phyloP scores from a whole-genome alignment of 2,329 filamentous ascomycete genomes.

The Fusarium tricinctum region DNA sequence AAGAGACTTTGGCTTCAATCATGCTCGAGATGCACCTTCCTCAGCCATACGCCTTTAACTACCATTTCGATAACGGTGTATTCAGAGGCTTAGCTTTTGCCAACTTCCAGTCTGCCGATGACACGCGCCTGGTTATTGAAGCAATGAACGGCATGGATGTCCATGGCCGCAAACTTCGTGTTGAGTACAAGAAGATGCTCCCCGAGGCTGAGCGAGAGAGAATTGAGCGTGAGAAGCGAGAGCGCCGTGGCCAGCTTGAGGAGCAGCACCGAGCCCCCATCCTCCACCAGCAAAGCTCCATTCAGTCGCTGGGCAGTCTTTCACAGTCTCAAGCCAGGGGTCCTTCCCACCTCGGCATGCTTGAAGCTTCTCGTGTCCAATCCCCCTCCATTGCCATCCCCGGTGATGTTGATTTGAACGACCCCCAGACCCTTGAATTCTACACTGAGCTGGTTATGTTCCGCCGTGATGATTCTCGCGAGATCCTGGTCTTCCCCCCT shows the following conservation, averaged over 20 bases:
- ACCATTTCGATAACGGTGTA: constrained; percentile 98
- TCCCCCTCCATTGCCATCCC: constrained; percentile 32
- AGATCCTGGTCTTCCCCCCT: constrained; percentile 86
- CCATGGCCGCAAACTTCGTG: constrained; percentile 91
- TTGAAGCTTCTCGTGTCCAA: constrained; percentile 11
- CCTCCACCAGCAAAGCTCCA: constrained; percentile 86
- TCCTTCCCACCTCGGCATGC: constrained; percentile 63
- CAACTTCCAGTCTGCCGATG: constrained; percentile 96
- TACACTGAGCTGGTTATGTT: constrained; percentile 93
- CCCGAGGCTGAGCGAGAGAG: constrained; percentile 93
- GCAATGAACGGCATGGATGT: constrained; percentile 96
- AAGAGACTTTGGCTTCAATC: constrained; percentile 90
- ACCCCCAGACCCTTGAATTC: constrained; percentile 86
- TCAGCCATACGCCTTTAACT: constrained; percentile 98
- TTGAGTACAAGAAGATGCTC: constrained; percentile 99
- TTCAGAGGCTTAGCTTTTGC: constrained; percentile 97
- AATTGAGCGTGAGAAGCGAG: constrained; percentile 96
- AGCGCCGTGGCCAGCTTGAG: constrained; percentile 94
- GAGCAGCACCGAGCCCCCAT: constrained; percentile 89
- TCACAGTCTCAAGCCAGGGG: constrained; percentile 71
- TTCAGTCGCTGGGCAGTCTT: constrained; percentile 80
- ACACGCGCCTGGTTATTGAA: constrained; percentile 93
- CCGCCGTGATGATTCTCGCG: constrained; percentile 81
- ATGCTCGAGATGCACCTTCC: constrained; percentile 97
- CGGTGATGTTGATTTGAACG: constrained; percentile 88